Evolutionary conservation across 345 rosid species (phyloP), one percentile per base, ranked within the genome.

Genomic region (Xanthoceras sorbifolium): DNA sequence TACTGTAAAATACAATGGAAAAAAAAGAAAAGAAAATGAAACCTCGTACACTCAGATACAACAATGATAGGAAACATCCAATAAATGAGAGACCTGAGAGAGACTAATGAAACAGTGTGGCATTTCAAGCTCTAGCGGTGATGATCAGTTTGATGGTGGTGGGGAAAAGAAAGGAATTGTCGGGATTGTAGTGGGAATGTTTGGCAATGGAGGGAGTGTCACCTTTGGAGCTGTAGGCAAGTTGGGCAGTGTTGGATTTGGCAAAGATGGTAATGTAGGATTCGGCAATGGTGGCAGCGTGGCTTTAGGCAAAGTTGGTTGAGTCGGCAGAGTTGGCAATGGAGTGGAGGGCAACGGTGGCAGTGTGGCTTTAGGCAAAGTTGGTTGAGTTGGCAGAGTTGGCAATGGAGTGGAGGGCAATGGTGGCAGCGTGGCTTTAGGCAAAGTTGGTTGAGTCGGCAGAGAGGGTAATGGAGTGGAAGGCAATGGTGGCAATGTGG

Each of bases 301-400:
- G 62, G 32, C 12, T 61, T 8, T 80, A 0, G 84, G 81, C 63
- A 83, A 73, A 14, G 74, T 69, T 29, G 85, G 78, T 1, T 74
- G 81, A 63, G 80, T 83, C 4, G 83, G 77, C 31, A 82, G 72
- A 17, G 78, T 29, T 57, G 80, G 82, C 40, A 82, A 70, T 38
- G 78, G 82, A 62, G 77, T 69, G 69, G n/a, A 72, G 6, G 85
- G 80, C 69, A 83, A 50, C 25, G 83, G 81, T 32, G 81, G 82
- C 38, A 68, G 32, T 38, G 76, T 77, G 79, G 46, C 11, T 73
- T 74, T 65, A 59, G 79, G 18, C n/a, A n/a, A n/a, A n/a, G n/a
- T n/a, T 52, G 62, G 80, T 22, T 26, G 38, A 71, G 69, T 64
- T 32, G 85, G 77, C 44, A 55, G 4, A 5, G 66, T 31, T 6